Evolutionary conservation across 2,329 filamentous ascomycete genomes (phyloP).

Genomic region (Grosmannia huntii): DNA sequence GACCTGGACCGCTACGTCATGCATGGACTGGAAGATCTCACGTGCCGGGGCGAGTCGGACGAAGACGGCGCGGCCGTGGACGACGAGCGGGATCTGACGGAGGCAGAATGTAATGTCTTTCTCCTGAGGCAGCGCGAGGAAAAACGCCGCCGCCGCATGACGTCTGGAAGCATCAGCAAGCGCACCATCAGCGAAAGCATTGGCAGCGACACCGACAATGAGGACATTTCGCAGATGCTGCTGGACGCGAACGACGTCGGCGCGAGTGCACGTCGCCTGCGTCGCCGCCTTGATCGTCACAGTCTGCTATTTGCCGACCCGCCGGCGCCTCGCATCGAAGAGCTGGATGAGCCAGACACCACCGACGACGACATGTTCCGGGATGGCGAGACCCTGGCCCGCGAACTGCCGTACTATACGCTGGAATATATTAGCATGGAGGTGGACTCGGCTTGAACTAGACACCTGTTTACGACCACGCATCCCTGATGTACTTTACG

Average conservation of each 20-base stretch:
- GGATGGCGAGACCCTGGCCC: constrained; percentile 28
- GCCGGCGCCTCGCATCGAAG: constrained; percentile 36
- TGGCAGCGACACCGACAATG: constrained; percentile 35
- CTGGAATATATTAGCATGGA: constrained; percentile 41
- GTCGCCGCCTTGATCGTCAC: constrained; percentile 31
- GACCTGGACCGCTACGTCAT: constrained; percentile 31
- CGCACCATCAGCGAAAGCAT: constrained; percentile 37
- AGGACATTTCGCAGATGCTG: constrained; percentile 24
- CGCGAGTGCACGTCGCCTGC: constrained; percentile 34
- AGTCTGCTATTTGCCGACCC: constrained; percentile 38
- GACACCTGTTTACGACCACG: not conserved
- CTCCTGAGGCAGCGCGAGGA: constrained; percentile 30
- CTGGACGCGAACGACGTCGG: constrained; percentile 28
- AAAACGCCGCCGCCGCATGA: constrained; percentile 32
- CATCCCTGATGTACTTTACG: not conserved
- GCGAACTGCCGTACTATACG: constrained; percentile 36
- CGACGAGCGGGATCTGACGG: constrained; percentile 23
- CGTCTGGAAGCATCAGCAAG: constrained; percentile 40
- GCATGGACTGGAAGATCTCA: constrained; percentile 31
- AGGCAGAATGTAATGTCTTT: constrained; percentile 20
- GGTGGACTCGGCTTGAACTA: constrained; percentile 23
- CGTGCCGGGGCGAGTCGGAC: constrained; percentile 22
- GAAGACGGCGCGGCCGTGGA: constrained; percentile 12
- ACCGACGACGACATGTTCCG: constrained; percentile 17
- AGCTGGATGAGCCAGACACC: constrained; percentile 39